A percentile compares a stretch with the other conserved stretches of the same genome.
These are phyloP conservation scores for Yarrowia sp. DNA, from an alignment of 805 yeast genomes.

Conservation along the genomic window DNA sequence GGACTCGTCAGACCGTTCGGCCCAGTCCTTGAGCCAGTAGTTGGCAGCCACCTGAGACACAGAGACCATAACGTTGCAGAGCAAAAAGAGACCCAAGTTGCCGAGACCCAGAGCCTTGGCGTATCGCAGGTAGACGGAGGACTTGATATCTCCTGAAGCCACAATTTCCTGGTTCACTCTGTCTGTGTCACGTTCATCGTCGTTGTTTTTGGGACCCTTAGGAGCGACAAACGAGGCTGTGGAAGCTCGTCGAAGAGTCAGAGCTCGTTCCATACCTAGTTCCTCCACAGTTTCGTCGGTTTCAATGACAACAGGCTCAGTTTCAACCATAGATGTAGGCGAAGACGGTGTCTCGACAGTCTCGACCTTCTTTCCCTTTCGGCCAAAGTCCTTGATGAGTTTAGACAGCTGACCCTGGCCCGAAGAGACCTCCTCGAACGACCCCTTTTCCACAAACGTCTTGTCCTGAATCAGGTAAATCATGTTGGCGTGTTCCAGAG, in stretches of 20 bases:
- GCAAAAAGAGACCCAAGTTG: slow-evolving; percentile 42
- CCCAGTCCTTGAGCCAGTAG: slow-evolving; percentile 88
- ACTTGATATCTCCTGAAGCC: slow-evolving; percentile 41
- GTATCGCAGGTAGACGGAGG: slow-evolving; percentile 69
- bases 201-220: background rate
- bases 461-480: slow-evolving; percentile 59
- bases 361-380: background rate
- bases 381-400: slow-evolving; percentile 31
- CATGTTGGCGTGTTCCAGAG: slow-evolving; percentile 65
- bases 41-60: slow-evolving; percentile 58
- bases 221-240: slow-evolving; percentile 11
- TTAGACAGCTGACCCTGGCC: slow-evolving; percentile 27
- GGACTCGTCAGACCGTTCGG: slow-evolving; percentile 64
- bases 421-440: slow-evolving; percentile 49
- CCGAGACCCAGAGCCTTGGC: slow-evolving; percentile 62
- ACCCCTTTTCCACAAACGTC: slow-evolving; percentile 50
- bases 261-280: background rate
- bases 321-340: background rate
- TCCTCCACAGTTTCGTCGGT: slow-evolving; percentile 1
- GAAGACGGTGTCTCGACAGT: background rate
- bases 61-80: slow-evolving; percentile 41
- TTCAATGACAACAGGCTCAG: background rate
- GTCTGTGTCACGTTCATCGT: background rate
- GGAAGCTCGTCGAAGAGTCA: slow-evolving; percentile 6
- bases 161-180: slow-evolving; percentile 12